These are phyloP conservation scores for Lyophyllum shimeji DNA, from an alignment of 768 basidiomycete genomes.

Conservation along the genomic window DNA sequence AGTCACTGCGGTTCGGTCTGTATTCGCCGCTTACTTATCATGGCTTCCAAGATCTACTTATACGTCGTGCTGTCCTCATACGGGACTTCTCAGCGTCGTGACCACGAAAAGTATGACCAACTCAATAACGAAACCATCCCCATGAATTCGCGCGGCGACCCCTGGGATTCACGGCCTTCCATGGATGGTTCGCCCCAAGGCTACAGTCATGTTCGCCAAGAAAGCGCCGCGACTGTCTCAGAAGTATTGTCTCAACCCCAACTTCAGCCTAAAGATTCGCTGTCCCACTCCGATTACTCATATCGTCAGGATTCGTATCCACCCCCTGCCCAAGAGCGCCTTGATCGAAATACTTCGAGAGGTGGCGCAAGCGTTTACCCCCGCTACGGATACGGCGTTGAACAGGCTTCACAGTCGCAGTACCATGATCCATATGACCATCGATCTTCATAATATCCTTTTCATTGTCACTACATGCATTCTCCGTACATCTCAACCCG, in stretches of 20 bases:
- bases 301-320: conserved; percentile 31
- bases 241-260: conserved; percentile 53
- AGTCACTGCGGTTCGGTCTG: conserved; percentile 20
- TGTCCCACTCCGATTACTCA: conserved; percentile 31
- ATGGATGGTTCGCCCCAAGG: conserved; percentile 33
- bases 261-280: conserved; percentile 44
- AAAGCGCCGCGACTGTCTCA: conserved; percentile 54
- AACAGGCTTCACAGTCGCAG: neutral
- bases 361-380: conserved; percentile 8
- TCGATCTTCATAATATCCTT: neutral
- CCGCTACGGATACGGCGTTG: neutral
- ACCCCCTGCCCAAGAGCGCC: conserved; percentile 22
- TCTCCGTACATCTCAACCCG: neutral
- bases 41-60: conserved; percentile 43
- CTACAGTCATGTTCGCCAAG: conserved; percentile 50
- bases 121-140: conserved; percentile 69
- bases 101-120: conserved; percentile 78
- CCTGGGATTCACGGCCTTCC: conserved; percentile 70
- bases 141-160: conserved; percentile 61
- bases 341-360: conserved; percentile 17
- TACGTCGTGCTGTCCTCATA: conserved; percentile 56
- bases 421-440: conserved; percentile 8
- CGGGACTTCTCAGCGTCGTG: conserved; percentile 68
- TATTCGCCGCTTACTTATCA: conserved; percentile 7
- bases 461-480: neutral